Evolutionary conservation across 129 eudicot species (phyloP).

Genomic region (Centaurea solstitialis): DNA sequence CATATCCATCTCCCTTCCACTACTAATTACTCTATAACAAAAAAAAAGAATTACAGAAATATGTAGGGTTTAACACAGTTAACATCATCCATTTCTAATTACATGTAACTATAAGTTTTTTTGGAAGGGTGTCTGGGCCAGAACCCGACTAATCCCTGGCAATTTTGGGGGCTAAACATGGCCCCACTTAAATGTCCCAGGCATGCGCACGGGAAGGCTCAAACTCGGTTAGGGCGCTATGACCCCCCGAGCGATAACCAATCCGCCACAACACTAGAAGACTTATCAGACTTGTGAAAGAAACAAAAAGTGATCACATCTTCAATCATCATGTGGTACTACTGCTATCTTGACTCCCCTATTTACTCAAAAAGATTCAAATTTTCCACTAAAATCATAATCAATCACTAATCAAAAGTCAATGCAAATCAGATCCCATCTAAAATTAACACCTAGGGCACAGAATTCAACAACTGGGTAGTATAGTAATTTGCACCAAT

Average conservation of each 20-base stretch:
- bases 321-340: conserved; percentile 8
- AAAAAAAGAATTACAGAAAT: not conserved
- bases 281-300: conserved; percentile 7
- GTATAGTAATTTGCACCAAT: not conserved
- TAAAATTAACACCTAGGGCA: conserved; percentile 27
- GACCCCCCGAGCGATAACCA: too few relatives aligned
- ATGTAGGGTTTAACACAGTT: conserved; percentile 8
- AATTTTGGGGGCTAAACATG: too few relatives aligned
- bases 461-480: conserved; percentile 11
- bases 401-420: conserved; percentile 8
- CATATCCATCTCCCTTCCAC: not conserved
- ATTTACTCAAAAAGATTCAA: not conserved
- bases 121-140: too few relatives aligned
- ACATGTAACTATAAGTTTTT: not conserved
- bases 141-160: too few relatives aligned
- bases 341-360: not conserved
- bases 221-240: too few relatives aligned
- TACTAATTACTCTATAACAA: not conserved
- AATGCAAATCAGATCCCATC: conserved; percentile 23
- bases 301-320: not conserved
- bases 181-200: too few relatives aligned
- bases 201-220: too few relatives aligned
- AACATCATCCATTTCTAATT: not conserved
- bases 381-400: conserved; percentile 19
- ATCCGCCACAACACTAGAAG: too few relatives aligned